Base-by-base conservation (phyloP, 495 filamentous ascomycete species). In the Tuber melanosporum region DNA sequence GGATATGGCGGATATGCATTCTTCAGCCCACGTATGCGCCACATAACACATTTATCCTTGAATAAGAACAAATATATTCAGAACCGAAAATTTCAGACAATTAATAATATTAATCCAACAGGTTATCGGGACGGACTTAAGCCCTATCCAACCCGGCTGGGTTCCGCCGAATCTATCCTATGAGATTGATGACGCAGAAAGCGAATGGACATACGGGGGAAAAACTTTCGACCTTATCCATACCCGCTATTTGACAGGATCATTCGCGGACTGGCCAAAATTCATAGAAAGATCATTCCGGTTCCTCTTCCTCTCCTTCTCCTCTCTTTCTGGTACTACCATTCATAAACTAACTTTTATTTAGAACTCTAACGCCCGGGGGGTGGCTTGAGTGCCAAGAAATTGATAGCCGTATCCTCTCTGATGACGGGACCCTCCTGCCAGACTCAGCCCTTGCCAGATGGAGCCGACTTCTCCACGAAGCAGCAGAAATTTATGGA, bases 211-310 rank as follows among this genome's bases (percentile, higher is more conserved):
- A 3, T 86, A 80, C 74, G 72, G 79, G 3, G 75, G 74, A 72
- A 77, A 83, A 39, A 75, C 72, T 26, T 87, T 87, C 74, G 85
- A 87, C 76, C 85, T 84, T 49, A 84, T 87, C 26, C 85, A 86
- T 73, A 84, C 78, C 73, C 79, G 85, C 49, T 82, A 75, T 17
- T 70, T 86, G 39, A 76, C 81, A 26, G 82, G 80, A 57, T 79
- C 73, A 49, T 80, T 86, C 41, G 70, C 74, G 17, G 81, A 85
- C 76, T 85, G 83, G 84, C 77, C 78, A 20, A 20, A 15, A 2
- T 80, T 85, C 44, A 43, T 75, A 39, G 7, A 26, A n/a, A 71
- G 41, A 57, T 74, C 45, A 19, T 77, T 71, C 69, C 71, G 20
- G 76, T 77, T 69, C 32, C 47, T 47, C 19, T 36, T n/a, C 20